Evolutionary conservation across 495 filamentous ascomycete species (phyloP), one percentile per base, ranked within the genome.

Genomic region (Neurospora sp.): DNA sequence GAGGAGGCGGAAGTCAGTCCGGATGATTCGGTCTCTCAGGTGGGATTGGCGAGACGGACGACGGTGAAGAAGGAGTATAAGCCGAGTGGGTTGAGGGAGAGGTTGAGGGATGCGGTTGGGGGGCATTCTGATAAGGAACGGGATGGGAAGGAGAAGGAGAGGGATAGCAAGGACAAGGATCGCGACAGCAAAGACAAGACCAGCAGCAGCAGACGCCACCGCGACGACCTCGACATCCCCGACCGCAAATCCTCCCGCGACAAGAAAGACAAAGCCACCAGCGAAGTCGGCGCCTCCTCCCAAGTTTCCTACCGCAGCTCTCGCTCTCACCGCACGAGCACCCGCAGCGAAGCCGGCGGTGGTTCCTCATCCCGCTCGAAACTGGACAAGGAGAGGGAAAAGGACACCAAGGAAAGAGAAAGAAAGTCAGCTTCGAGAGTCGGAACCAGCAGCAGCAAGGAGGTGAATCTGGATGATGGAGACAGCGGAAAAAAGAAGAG

Each of bases 401-500:
- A 71, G 18, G 74, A 20, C 18, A 74, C 69, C 31, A 70, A 76
- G 72, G 20, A 70, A 18, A 73, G 76, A 48, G 70, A 76, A 11
- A 20, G 72, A 44, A 39, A 73, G 18, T 7, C 37, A 20, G 70
- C 70, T 11, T 40, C 39, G 16, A 71, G 70, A 11, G 70, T 44
- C 12, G 44, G 70, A 0, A 71, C 23, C 20, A 66, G 54, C 54
- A 66, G 54, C 54, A 27, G 69, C 71, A 69, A 80, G 44, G 83
- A 82, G 12, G 78, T 78, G 48, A 72, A 77, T 4, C 72, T 72
- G 0, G 54, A 71, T 77, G 42, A 72, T 78, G 20, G 70, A 70
- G n/a, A 69, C 39, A 77, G 73, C 42, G 84, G 82, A 71, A 72
- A 76, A 73, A 81, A 81, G 76, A 86, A 88, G 80, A 80, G 83